Evolutionary conservation across 2,329 filamentous ascomycete genomes (phyloP), one percentile per base, ranked within the genome.

Genomic region (Colletotrichum sp.): DNA sequence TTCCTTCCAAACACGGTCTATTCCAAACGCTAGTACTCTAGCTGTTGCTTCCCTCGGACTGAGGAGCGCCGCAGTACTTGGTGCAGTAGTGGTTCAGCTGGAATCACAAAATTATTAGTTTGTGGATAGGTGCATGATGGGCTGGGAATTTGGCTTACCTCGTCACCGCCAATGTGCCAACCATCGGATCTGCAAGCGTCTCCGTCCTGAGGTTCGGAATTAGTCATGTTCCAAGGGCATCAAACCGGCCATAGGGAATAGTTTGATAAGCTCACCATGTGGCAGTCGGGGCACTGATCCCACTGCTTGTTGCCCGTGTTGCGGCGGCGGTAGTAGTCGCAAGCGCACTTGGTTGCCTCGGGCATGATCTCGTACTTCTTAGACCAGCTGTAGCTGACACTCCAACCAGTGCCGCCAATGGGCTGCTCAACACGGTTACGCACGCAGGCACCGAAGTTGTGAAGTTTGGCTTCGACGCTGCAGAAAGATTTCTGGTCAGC

Each of bases 221-320:
- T 34, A 63, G 44, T 8, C 11, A 36, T 11, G n/a, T 63, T 36
- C 19, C 27, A 27, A 28, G 15, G 12, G 36, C 6, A 61, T 16
- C 16, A 30, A 25, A 25, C 25, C 25, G 25, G 25, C 4, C 25
- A 39, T 9, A 22, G 19, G 30, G 5, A 30, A 12, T 2, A 15
- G 32, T 12, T 4, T 34, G 32, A 27, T 64, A 8, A 71, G 73
- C 4, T 11, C 48, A 64, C 61, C 63, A 66, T 66, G 8, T 44
- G 32, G 64, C 76, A 77, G 55, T 77, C 76, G 4, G 74, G 69
- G 63, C 76, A 77, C 19, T 57, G 63, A 34, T 77, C 74, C 76
- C 76, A 77, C 28, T 74, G 71, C 27, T 75, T 75, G 68, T 66
- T 77, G 27, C 77, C 77, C 5, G 77, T 78, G 71, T 76, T 74